Percentiles rank a stretch among this genome's conserved stretches.
These are phyloP conservation scores for Avena eriantha DNA, from an alignment of 176 grass and related monocot species.

Conservation along the genomic window DNA sequence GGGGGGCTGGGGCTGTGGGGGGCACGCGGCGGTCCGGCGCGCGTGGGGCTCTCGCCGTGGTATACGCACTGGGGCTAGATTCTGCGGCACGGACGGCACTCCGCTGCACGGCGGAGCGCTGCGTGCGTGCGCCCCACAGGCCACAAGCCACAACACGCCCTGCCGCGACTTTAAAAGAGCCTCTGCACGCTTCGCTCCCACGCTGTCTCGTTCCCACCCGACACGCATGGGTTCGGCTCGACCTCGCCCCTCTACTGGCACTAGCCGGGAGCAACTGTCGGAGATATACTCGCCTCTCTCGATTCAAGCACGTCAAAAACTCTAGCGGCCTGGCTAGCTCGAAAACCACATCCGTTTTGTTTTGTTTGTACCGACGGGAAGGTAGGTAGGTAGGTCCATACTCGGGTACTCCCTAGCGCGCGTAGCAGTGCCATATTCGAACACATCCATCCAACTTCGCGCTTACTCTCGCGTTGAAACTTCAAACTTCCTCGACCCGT, in stretches of 20 bases:
- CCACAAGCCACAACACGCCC: neutral
- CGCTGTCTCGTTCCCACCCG: conserved; percentile 47
- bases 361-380: too few species aligned
- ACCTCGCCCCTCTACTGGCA: neutral
- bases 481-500: too few species aligned
- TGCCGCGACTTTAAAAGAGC: neutral
- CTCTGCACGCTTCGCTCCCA: neutral
- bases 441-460: too few species aligned
- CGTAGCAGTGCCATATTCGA: too few species aligned
- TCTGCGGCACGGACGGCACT: neutral
- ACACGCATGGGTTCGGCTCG: neutral
- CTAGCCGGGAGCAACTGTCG: neutral
- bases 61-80: neutral
- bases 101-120: neutral
- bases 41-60: neutral
- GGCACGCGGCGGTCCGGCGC: neutral
- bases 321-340: neutral
- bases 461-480: too few species aligned
- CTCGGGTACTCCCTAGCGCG: too few species aligned
- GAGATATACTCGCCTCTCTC: neutral
- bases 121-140: neutral
- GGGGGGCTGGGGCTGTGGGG: neutral
- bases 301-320: neutral
- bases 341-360: too few species aligned
- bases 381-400: too few species aligned